A percentile compares a stretch with the other conserved stretches of the same genome.
Evolutionary conservation across 441 rosid species (phyloP).

Genomic region (Arabidopsis lyrata): DNA sequence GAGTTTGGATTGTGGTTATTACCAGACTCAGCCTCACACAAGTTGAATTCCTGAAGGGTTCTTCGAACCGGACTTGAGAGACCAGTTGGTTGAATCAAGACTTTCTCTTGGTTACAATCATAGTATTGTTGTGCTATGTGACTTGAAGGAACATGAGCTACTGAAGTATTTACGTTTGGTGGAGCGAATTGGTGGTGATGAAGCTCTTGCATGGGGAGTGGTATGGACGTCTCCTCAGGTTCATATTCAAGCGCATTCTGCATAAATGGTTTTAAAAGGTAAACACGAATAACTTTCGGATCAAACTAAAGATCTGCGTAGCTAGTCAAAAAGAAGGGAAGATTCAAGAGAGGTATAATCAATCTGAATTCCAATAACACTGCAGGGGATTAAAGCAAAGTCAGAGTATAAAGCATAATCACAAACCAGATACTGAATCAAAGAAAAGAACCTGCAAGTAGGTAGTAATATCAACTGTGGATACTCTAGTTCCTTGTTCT

Average conservation of each 20-base stretch:
- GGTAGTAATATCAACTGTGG: slow-evolving; percentile 58
- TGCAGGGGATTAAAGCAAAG: not conserved
- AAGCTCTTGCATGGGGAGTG: slow-evolving; percentile 49
- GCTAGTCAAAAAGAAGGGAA: not conserved
- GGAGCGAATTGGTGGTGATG: slow-evolving; percentile 49
- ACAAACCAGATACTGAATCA: not conserved
- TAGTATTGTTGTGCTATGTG: slow-evolving; percentile 44
- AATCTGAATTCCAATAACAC: not conserved
- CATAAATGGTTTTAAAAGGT: not conserved
- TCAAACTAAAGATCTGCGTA: slow-evolving; percentile 15
- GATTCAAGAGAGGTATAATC: not conserved
- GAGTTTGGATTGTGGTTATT: slow-evolving; percentile 28
- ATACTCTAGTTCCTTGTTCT: slow-evolving; percentile 64
- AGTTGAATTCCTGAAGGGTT: slow-evolving; percentile 66
- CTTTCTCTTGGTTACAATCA: slow-evolving; percentile 52
- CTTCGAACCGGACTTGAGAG: slow-evolving; percentile 73
- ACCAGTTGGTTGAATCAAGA: slow-evolving; percentile 49
- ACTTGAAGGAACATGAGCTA: slow-evolving; percentile 46
- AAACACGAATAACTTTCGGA: slow-evolving; percentile 1
- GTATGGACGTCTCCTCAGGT: slow-evolving; percentile 55
- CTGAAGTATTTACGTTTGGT: slow-evolving; percentile 43
- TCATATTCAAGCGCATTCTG: slow-evolving; percentile 69
- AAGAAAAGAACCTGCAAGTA: slow-evolving; percentile 62
- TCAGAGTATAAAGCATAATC: not conserved
- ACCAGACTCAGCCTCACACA: slow-evolving; percentile 41